Conservation (phyloP, 495 filamentous ascomycete genomes). For the Lophium mytilinum region DNA sequence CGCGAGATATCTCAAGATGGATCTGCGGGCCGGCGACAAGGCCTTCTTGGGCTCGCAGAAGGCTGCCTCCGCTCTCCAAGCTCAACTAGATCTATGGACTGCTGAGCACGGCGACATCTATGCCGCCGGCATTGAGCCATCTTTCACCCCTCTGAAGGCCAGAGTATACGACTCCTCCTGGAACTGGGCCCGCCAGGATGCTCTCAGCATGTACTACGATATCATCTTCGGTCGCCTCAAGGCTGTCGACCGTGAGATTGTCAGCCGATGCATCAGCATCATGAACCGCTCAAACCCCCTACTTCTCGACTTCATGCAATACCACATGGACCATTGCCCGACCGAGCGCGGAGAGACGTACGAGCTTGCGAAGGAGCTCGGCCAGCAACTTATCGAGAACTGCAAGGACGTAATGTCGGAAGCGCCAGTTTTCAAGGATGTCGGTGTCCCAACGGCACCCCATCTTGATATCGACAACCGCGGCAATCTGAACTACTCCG, state of each 20-base stretch:
- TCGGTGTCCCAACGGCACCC: constrained; percentile 82
- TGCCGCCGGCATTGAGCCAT: constrained; percentile 84
- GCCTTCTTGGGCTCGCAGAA: constrained; percentile 76
- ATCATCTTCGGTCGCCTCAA: constrained; percentile 94
- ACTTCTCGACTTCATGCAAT: constrained; percentile 98
- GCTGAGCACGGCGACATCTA: constrained; percentile 95
- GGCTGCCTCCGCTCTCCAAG: constrained; percentile 75
- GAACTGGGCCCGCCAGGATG: constrained; percentile 99
- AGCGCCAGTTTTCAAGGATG: constrained; percentile 90
- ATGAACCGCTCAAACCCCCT: constrained; percentile 98
- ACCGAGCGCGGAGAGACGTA: constrained; percentile 96
- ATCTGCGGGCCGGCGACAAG: constrained; percentile 91
- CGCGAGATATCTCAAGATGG: constrained; percentile 93
- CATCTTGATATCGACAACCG: constrained; percentile 82
- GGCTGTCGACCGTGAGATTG: constrained; percentile 93
- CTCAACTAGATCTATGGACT: constrained; percentile 90
- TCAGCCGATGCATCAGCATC: constrained; percentile 94
- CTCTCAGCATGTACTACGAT: constrained; percentile 97
- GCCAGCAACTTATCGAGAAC: constrained; percentile 90
- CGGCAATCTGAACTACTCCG: constrained; percentile 82
- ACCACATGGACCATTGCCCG: constrained; percentile 98
- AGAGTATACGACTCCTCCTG: constrained; percentile 96
- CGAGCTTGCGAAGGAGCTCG: constrained; percentile 91
- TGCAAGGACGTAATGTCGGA: constrained; percentile 82
- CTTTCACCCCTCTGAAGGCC: constrained; percentile 88